Evolutionary conservation across 2,329 filamentous ascomycete genomes (phyloP), one percentile per base, ranked within the genome.

Genomic region (Fusarium pilosicola): DNA sequence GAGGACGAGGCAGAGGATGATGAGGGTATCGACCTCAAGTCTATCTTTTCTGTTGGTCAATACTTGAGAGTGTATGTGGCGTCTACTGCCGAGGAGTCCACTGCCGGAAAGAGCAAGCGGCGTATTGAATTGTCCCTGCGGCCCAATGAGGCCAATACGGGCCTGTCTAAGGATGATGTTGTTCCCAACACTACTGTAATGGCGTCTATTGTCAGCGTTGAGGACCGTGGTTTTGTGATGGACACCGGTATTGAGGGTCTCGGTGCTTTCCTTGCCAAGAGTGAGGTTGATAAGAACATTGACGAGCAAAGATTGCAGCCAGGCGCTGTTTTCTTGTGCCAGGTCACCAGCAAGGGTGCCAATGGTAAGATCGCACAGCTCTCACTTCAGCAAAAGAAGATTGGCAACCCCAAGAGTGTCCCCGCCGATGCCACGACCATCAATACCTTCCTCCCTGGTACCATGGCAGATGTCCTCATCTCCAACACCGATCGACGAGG

Each of bases 191-290:
- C 87, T 73, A 95, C 93, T 51, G 85, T 98, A 26, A 97, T 98
- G 88, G 96, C 95, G 5, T 92, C 95, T 0, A 92, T 99, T 32
- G 84, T 89, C 57, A 99, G 96, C 82, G 92, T 97, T n/a, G 96
- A 99, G 82, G 97, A 99, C 77, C 95, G 97, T 79, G 96, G 96
- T 70, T 88, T 96, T 65, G 90, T 98, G 63, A 97, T 99, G 94
- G 94, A 98, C 76, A 84, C 98, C 42, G 94, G 94, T 24, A 85
- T 98, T 12, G 86, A 91, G 41, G 88, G 89, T 42, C 81, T 95
- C 59, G 92, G 91, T 72, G 96, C 94, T 6, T 99, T 99, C 83
- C 87, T 99, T 79, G 90, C 94, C 10, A 93, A 92, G 70, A 94
- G 93, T 79, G 95, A 98, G 80, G 85, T 98, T 24, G 93, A 94